Evolutionary conservation across 2,329 filamentous ascomycete genomes (phyloP), one percentile per base, ranked within the genome.

Genomic region (Pseudocercospora vitis): DNA sequence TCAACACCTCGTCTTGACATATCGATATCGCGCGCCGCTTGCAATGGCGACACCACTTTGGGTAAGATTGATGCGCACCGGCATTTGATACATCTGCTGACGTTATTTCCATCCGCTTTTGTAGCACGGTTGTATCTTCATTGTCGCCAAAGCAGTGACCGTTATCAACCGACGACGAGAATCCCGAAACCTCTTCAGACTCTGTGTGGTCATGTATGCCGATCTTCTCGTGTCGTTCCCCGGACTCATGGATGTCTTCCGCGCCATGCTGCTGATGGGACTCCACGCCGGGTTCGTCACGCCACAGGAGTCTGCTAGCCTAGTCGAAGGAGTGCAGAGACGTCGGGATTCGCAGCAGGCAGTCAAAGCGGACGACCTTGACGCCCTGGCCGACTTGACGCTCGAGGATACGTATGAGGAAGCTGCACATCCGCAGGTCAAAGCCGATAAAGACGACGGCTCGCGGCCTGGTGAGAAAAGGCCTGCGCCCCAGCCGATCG

Each of bases 161-260:
- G 14, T 35, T 4, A 29, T 52, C 19, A 37, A 23, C 14, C 28
- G 32, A 31, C 42, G 26, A 16, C 18, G 31, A 37, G 39, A 46
- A 18, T 46, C 39, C 21, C 11, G 40, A 4, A 29, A 33, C 29
- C 11, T 47, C 4, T 52, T 52, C 18, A 18, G 49, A 24, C 49
- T 37, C n/a, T 52, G 49, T 23, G 28, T 52, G 3, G 31, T 24
- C 3, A 37, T 47, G 40, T 52, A 46, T 23, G 40, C 49, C 16
- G 49, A 52, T 33, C 40, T 52, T n/a, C 19, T 45, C 11, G 49
- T 52, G 8, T 52, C 49, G 4, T 52, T 52, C 29, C 49, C 39
- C 8, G 40, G 49, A 12, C 29, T 52, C 2, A 23, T 45, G 21
- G 49, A 52, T 19, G 23, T 52, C n/a, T 46, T 52, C 11, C 39